These are phyloP conservation scores for Erigeron canadensis DNA, from an alignment of 129 eudicot species.

Conservation along the genomic window DNA sequence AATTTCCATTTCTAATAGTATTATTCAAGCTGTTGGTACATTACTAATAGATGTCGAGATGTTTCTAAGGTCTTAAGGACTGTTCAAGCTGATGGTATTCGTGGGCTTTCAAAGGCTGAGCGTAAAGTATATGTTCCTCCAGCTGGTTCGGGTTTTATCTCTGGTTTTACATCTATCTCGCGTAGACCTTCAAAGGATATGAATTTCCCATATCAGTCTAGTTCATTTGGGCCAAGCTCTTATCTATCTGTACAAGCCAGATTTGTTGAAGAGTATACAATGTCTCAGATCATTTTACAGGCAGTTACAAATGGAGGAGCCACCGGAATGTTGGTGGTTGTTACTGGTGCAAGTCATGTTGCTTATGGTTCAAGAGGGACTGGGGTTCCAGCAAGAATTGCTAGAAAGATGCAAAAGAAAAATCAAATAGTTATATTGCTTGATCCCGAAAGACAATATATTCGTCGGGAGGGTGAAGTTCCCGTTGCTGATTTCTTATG, in stretches of 20 bases:
- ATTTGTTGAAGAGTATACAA: conserved; percentile 82
- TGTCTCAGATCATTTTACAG: conserved; percentile 79
- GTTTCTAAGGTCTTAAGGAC: conserved; percentile 68
- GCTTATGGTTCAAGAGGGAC: conserved; percentile 91
- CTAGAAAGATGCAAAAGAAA: conserved; percentile 86
- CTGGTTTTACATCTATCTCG: conserved; percentile 74
- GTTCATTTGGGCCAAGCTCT: conserved; percentile 85
- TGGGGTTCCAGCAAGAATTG: conserved; percentile 90
- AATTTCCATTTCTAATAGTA: not conserved
- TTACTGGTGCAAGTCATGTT: conserved; percentile 95
- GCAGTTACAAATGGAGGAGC: conserved; percentile 67
- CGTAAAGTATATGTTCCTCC: conserved; percentile 90
- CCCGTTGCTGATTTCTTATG: conserved; percentile 99
- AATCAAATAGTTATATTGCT: conserved; percentile 87
- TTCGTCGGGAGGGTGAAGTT: conserved; percentile 90
- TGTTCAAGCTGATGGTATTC: conserved; percentile 94
- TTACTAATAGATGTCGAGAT: not conserved
- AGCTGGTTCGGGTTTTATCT: conserved; percentile 95
- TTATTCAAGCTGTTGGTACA: not conserved
- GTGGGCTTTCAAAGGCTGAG: conserved; percentile 81
- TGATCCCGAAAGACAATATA: conserved; percentile 87
- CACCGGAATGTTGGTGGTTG: conserved; percentile 79
- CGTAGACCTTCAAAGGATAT: conserved; percentile 62
- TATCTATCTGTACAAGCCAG: conserved; percentile 85
- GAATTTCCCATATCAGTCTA: conserved; percentile 43